phyloP scores from a whole-genome alignment of 768 basidiomycete genomes.

The Clitopilus passeckerianus region DNA sequence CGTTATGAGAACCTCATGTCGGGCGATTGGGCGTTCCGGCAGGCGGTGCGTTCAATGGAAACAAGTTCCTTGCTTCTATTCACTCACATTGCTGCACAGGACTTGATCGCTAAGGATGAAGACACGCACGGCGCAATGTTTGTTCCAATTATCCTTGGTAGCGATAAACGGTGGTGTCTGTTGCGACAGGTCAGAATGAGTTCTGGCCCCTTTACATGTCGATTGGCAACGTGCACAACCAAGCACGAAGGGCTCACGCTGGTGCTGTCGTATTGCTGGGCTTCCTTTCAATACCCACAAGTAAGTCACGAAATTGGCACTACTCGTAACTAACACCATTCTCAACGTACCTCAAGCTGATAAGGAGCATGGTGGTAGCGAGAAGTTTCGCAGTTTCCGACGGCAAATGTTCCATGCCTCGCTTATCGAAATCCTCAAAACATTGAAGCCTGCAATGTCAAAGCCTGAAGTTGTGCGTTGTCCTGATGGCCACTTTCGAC shows the following conservation, averaged over 20 bases:
- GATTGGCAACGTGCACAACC: conserved; percentile 1
- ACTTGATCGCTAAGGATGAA: neutral
- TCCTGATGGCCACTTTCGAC: conserved; percentile 16
- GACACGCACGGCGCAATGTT: conserved; percentile 6
- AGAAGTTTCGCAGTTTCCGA: conserved; percentile 10
- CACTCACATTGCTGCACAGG: neutral
- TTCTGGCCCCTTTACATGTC: conserved; percentile 9
- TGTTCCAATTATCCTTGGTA: conserved; percentile 18
- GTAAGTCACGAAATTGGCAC: neutral
- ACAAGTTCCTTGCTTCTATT: neutral
- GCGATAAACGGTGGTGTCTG: conserved; percentile 22
- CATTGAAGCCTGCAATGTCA: conserved; percentile 14
- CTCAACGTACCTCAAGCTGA: neutral
- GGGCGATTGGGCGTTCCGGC: conserved; percentile 27
- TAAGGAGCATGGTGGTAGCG: neutral
- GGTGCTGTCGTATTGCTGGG: neutral
- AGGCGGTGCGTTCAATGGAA: conserved; percentile 12
- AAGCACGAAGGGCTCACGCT: neutral
- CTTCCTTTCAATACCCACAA: neutral
- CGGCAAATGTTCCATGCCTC: conserved; percentile 14
- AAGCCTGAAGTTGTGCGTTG: conserved; percentile 14
- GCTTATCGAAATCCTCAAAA: conserved; percentile 7
- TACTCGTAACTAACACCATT: neutral
- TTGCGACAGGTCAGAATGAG: conserved; percentile 12
- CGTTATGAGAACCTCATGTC: conserved; percentile 31